Conservation (phyloP, 805 yeast species). For the Kodamaea fukazawae region DNA sequence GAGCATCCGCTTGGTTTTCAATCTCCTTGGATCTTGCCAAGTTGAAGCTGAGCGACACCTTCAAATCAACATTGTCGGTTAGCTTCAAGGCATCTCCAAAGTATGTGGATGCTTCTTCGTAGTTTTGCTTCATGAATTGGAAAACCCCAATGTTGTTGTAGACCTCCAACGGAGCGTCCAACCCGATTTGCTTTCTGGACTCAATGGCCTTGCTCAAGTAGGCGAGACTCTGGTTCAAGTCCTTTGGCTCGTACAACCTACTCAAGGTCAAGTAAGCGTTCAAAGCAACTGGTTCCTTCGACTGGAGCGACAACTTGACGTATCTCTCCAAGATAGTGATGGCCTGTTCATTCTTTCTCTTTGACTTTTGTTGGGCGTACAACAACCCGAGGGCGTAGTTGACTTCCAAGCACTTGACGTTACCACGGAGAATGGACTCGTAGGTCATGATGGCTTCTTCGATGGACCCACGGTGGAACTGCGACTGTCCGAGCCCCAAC, state of each 20-base stretch:
- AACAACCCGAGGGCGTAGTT: slow-evolving; percentile 73
- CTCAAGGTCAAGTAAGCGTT: slow-evolving; percentile 71
- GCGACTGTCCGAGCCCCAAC: slow-evolving; percentile 84
- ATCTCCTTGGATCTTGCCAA: slow-evolving; percentile 71
- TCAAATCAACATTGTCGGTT: slow-evolving; percentile 33
- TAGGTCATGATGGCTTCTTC: slow-evolving; percentile 86
- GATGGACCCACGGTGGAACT: slow-evolving; percentile 64
- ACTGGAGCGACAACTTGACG: slow-evolving; percentile 48
- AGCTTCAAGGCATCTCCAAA: slow-evolving; percentile 51
- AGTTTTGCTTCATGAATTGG: slow-evolving; percentile 62
- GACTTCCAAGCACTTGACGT: slow-evolving; percentile 71
- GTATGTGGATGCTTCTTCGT: slow-evolving; percentile 52
- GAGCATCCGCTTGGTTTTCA: slow-evolving; percentile 35
- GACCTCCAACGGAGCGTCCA: slow-evolving; percentile 55
- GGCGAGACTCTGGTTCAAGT: slow-evolving; percentile 63
- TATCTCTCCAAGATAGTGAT: slow-evolving; percentile 68
- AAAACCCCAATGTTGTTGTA: slow-evolving; percentile 85
- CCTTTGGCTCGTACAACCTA: slow-evolving; percentile 63
- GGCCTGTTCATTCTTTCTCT: slow-evolving; percentile 50
- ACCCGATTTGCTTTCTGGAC: slow-evolving; percentile 38
- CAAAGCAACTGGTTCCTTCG: slow-evolving; percentile 55
- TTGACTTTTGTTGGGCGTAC: slow-evolving; percentile 51
- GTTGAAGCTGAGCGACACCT: slow-evolving; percentile 51
- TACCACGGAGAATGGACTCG: slow-evolving; percentile 65
- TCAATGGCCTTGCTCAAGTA: slow-evolving; percentile 62